Evolutionary conservation across 2,329 filamentous ascomycete genomes (phyloP), one percentile per base, ranked within the genome.

Genomic region (Arachnomyces sp.): DNA sequence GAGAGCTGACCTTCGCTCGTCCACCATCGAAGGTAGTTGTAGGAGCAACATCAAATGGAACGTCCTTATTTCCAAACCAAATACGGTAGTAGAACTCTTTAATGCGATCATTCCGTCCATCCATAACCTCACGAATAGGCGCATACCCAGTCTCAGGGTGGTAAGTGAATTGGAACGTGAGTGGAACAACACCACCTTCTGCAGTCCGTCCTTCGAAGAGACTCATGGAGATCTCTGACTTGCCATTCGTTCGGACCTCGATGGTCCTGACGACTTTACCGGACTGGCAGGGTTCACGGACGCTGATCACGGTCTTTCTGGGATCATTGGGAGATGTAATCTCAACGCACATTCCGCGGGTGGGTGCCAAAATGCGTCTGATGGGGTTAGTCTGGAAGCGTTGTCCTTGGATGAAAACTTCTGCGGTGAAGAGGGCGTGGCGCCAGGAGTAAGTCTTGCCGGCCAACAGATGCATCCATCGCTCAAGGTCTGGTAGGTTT

Each of bases 51-150:
- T 95, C 82, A 40, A 95, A 84, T 40, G 93, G 82, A 37, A 93
- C 74, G 32, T 74, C 66, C 56, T 94, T 89, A 44, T 89, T 76
- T 31, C 88, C 92, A 54, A 98, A 98, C 92, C 92, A 98, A 50
- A 93, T 82, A 52, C 82, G 81, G 80, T 94, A 98, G 74, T 98
- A 98, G 64, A 98, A 98, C 65, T 94, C 86, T 73, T 98, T 98
- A 73, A 98, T 96, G 49, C 87, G 84, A 60, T 98, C 90, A 60
- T 98, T 98, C 58, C 92, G 87, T 40, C 79, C 83, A 28, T 88
- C 78, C 92, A 98, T 98, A 48, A 96, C 84, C 65, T 98, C 92
- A 46, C 83, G 83, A 51, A 98, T 94, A 13, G 92, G 92, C n/a
- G 93, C 90, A 60, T 95, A 98, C 20, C 92, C 92, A 42, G 87